Percentiles rank a stretch among this genome's conserved stretches.
Conservation (phyloP, 768 basidiomycete species). For the Tulasnella sp. region DNA sequence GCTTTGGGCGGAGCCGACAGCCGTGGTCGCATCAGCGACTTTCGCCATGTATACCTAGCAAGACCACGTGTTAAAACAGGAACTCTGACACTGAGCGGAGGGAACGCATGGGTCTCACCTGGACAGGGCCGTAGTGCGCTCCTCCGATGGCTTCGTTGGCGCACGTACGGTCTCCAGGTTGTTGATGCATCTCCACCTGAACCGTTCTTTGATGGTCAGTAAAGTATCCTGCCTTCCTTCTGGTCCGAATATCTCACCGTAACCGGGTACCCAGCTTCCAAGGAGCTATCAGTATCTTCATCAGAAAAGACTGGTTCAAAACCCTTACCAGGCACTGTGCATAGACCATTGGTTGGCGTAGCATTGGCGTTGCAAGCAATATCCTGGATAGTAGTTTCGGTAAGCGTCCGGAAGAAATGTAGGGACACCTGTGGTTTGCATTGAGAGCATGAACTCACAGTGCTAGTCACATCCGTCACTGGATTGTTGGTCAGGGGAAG, state of each 20-base stretch:
- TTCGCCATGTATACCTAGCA: conserved; percentile 31
- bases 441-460: too few species aligned
- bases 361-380: conserved; percentile 39
- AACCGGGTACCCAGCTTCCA: too few species aligned
- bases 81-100: too few species aligned
- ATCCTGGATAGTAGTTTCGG: conserved; percentile 26
- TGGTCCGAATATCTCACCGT: too few species aligned
- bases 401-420: too few species aligned
- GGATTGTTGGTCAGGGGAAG: conserved; percentile 40
- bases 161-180: conserved; percentile 38
- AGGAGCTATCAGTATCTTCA: too few species aligned
- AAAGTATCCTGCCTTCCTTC: too few species aligned
- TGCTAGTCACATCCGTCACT: too few species aligned
- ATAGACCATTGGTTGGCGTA: conserved; percentile 31
- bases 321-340: conserved; percentile 29
- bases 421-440: too few species aligned
- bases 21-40: conserved; percentile 36
- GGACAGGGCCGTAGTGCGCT: conserved; percentile 41
- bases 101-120: too few species aligned
- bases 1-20: conserved; percentile 31
- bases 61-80: too few species aligned
- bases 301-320: too few species aligned
- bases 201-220: neutral
- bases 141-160: conserved; percentile 41
- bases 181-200: conserved; percentile 45